Evolutionary conservation across 345 rosid species (phyloP).

Genomic region (Reutealis trisperma): DNA sequence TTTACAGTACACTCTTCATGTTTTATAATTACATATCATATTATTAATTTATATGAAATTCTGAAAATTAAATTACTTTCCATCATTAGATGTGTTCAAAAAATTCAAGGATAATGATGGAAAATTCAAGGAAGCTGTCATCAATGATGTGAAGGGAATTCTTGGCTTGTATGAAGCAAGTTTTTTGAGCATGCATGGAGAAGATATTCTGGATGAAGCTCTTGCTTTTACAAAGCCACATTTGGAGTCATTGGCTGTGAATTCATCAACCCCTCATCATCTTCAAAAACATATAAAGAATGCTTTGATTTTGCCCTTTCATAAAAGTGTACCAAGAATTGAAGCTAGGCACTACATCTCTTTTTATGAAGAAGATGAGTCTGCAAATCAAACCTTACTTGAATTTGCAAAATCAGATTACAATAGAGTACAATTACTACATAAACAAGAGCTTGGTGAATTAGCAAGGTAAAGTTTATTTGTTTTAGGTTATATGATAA

Average conservation of each 20-base stretch:
- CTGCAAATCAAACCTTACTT: background rate
- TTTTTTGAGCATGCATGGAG: background rate
- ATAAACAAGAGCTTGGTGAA: background rate
- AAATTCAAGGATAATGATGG: slow-evolving; percentile 8
- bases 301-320: background rate
- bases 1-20: too few relatives aligned
- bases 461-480: background rate
- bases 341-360: background rate
- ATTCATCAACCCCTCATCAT: background rate
- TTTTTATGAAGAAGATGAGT: background rate
- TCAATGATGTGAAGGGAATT: background rate
- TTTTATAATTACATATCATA: too few relatives aligned
- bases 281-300: background rate
- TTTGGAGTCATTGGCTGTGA: background rate
- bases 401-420: background rate
- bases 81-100: background rate
- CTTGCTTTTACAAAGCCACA: background rate
- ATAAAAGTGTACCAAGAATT: background rate
- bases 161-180: slow-evolving; percentile 2
- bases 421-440: background rate
- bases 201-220: slow-evolving; percentile 1
- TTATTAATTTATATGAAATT: too few relatives aligned
- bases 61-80: too few relatives aligned
- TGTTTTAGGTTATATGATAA: background rate
- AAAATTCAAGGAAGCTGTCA: background rate